Evolutionary conservation across 768 basidiomycete genomes (phyloP).

Genomic region (Hypsizygus marmoreus): DNA sequence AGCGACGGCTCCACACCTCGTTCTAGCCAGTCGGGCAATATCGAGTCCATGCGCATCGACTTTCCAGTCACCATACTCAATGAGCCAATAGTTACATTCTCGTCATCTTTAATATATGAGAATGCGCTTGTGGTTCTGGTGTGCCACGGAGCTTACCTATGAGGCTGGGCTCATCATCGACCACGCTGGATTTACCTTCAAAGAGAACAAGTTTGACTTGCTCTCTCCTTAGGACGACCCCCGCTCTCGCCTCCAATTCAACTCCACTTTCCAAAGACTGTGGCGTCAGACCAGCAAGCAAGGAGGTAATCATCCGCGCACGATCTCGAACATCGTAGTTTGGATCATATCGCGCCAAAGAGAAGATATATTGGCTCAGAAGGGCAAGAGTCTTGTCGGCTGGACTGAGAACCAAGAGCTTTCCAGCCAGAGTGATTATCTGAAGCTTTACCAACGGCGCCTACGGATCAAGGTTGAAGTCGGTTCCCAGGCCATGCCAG

Average conservation of each 20-base stretch:
- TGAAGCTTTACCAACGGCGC: constrained; percentile 76
- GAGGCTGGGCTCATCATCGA: constrained; percentile 38
- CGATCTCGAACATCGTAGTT: constrained; percentile 93
- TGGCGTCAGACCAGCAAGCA: constrained; percentile 57
- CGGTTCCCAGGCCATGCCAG: background rate
- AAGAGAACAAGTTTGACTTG: constrained; percentile 82
- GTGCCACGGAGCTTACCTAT: constrained; percentile 27
- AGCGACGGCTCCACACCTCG: constrained; percentile 78
- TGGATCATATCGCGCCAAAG: constrained; percentile 83
- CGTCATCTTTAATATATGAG: constrained; percentile 30
- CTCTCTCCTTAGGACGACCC: constrained; percentile 80
- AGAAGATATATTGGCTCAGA: constrained; percentile 73
- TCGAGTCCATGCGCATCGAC: constrained; percentile 48
- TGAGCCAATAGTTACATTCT: constrained; percentile 60
- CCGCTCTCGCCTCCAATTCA: constrained; percentile 51
- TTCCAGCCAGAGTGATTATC: constrained; percentile 81
- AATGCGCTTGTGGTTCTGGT: constrained; percentile 3
- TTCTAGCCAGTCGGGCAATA: constrained; percentile 87
- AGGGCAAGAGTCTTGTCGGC: constrained; percentile 48
- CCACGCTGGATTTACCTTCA: constrained; percentile 62
- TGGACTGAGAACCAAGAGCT: constrained; percentile 74
- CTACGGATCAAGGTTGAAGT: constrained; percentile 34
- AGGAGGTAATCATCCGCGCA: constrained; percentile 72
- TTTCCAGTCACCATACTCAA: constrained; percentile 63
- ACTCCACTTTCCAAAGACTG: constrained; percentile 34